Base-by-base conservation (phyloP, 139 green algal genomes). In the Micractinium sp. region DNA sequence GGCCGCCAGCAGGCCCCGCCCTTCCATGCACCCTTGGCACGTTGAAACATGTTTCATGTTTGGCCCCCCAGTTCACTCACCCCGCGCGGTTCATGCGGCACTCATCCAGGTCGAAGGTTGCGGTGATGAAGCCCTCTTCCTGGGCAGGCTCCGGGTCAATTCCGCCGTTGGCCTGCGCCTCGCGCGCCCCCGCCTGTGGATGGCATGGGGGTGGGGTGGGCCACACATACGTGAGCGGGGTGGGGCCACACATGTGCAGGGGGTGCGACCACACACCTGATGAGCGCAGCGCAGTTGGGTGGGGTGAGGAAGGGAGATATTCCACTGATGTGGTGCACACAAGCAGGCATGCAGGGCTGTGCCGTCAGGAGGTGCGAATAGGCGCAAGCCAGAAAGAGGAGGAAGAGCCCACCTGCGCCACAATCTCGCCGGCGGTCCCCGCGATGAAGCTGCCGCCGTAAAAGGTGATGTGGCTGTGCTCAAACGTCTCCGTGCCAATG, bases 381-480 rank as follows among this genome's bases (percentile, higher is more conserved):
- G 9, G 5, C 7, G 47, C 47, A 56, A 9, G 47, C 47, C 47
- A 5, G 9, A 56, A 5, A 56, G 47, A n/a, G n/a, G n/a, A n/a
- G n/a, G n/a, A n/a, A n/a, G n/a, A n/a, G n/a, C 74, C 18, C 41
- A 93, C 93, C 91, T 96, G 93, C 60, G 88, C 87, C 78, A 95
- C 39, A n/a, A 96, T 87, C 73, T 94, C 82, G 1, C 94, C 95
- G 0, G 88, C 86, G 9, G 85, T 63, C 22, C 92, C 93, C 38
- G 95, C 86, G 27, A 98, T 95, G 92, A 98, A 98, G 78, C 87
- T 94, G 82, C 91, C 94, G n/a, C 96, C 96, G 71, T 98, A 98
- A 66, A 96, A 98, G 2, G 91, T 96, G 77, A 98, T 96, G 38
- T 88, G 76, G 74, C 80, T 91, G 9, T 86, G 67, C 31, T 85